phyloP scores from a whole-genome alignment of 139 green algal genomes.

The Chlamydomonas applanata region DNA sequence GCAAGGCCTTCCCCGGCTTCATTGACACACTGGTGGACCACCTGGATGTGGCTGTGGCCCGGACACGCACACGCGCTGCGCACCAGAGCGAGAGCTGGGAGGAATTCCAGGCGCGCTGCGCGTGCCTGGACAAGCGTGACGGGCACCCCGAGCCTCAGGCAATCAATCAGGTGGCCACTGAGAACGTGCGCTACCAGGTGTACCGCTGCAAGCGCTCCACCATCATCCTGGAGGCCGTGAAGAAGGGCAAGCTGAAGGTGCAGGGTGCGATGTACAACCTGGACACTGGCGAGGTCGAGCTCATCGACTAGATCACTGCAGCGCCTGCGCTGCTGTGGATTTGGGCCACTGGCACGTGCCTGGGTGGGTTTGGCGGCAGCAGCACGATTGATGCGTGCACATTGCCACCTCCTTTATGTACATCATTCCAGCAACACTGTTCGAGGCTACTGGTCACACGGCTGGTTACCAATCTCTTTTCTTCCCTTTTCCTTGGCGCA shows the following conservation, averaged over 20 bases:
- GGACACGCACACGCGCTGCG: not conserved
- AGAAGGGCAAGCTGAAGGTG: constrained; percentile 5
- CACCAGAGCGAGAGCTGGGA: constrained; percentile 9
- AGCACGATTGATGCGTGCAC: no score
- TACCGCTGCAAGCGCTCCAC: constrained; percentile 28
- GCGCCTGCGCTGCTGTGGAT: no score
- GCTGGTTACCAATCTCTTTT: no score
- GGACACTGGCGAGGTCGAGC: constrained; percentile 11
- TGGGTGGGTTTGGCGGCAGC: no score
- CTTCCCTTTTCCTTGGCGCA: no score
- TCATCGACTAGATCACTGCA: not conserved
- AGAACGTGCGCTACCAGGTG: constrained; percentile 39
- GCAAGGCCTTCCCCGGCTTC: constrained; percentile 40
- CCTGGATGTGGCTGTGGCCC: constrained; percentile 29
- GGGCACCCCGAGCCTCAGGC: not conserved
- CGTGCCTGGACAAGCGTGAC: not conserved
- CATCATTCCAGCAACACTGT: no score
- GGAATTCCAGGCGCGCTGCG: not conserved
- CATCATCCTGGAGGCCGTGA: constrained; percentile 30
- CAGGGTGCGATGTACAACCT: constrained; percentile 18
- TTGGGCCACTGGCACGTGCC: no score
- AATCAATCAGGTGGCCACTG: constrained; percentile 19
- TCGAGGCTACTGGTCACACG: no score
- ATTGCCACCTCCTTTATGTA: no score
- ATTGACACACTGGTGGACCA: constrained; percentile 38